Conservation (phyloP, 805 yeast species). For the Ogataea populi-albae region DNA sequence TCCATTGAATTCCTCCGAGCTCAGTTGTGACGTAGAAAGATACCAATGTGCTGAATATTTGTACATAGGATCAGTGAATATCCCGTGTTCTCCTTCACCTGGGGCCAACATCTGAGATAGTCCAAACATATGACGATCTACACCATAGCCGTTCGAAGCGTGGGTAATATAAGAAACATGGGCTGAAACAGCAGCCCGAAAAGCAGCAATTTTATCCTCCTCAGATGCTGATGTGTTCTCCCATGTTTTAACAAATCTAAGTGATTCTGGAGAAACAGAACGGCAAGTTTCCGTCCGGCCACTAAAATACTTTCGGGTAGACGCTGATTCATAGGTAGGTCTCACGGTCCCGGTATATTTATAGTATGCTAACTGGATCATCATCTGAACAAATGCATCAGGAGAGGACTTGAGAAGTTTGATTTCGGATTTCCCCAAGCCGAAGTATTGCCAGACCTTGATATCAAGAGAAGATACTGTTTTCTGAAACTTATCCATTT, state of each 20-base stretch:
- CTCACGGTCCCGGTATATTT: constrained; percentile 74
- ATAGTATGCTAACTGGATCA: constrained; percentile 87
- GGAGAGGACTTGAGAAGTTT: constrained; percentile 86
- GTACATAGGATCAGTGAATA: constrained; percentile 75
- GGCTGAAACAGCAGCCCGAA: constrained; percentile 67
- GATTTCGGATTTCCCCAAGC: constrained; percentile 82
- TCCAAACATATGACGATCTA: constrained; percentile 92
- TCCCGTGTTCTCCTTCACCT: constrained; percentile 63
- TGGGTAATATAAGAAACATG: constrained; percentile 71
- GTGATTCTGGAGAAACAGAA: constrained; percentile 70
- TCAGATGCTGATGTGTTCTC: constrained; percentile 47
- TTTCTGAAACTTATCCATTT: constrained; percentile 52
- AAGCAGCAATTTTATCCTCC: constrained; percentile 60
- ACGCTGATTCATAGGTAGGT: constrained; percentile 95
- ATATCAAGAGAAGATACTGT: constrained; percentile 66
- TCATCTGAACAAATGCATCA: constrained; percentile 88
- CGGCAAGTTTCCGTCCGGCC: constrained; percentile 97
- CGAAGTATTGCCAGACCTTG: constrained; percentile 74
- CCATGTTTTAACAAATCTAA: constrained; percentile 73
- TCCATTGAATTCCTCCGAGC: constrained; percentile 80
- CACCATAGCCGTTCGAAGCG: constrained; percentile 85
- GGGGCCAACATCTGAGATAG: constrained; percentile 59
- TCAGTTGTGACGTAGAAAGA: constrained; percentile 83
- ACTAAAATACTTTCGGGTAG: constrained; percentile 81
- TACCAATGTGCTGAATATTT: constrained; percentile 81